phyloP scores from a whole-genome alignment of 2,329 filamentous ascomycete species.

The Fusarium drepaniforme region DNA sequence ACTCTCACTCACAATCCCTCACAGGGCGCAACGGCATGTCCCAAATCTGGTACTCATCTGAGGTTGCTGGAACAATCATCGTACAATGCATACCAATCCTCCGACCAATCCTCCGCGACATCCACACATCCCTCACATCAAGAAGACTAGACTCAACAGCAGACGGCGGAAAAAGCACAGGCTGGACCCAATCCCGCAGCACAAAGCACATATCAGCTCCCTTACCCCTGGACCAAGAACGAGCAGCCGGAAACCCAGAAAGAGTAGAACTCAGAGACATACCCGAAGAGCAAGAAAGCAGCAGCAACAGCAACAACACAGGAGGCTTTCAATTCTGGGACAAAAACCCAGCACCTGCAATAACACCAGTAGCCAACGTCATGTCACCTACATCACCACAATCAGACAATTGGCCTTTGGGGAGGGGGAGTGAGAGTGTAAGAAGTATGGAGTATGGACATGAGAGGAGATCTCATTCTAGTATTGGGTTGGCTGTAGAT shows the following conservation, averaged over 20 bases:
- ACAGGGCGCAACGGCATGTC: conserved; percentile 45
- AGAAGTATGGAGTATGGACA: conserved; percentile 33
- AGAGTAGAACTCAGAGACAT: conserved; percentile 37
- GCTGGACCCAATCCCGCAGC: conserved; percentile 38
- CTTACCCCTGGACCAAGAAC: conserved; percentile 7
- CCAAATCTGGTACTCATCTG: conserved; percentile 57
- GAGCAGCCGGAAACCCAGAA: conserved; percentile 7
- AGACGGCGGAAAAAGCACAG: conserved; percentile 31
- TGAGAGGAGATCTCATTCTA: conserved; percentile 28
- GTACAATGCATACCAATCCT: conserved; percentile 66
- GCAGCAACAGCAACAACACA: no score
- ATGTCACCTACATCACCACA: conserved; percentile 20
- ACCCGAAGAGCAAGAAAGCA: conserved; percentile 31
- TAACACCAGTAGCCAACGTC: not conserved
- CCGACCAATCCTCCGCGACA: conserved; percentile 56
- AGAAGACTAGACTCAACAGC: conserved; percentile 33
- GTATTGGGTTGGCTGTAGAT: conserved; percentile 39
- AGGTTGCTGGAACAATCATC: conserved; percentile 66
- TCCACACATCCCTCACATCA: conserved; percentile 42
- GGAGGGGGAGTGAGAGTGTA: conserved; percentile 16
- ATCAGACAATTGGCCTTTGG: conserved; percentile 35
- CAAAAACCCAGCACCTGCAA: conserved; percentile 15
- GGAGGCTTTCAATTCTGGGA: conserved; percentile 31
- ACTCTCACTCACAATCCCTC: not conserved
- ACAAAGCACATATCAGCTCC: conserved; percentile 36